Evolutionary conservation across 169 alveolate genomes (phyloP).

Genomic region (Babesia sp.): DNA sequence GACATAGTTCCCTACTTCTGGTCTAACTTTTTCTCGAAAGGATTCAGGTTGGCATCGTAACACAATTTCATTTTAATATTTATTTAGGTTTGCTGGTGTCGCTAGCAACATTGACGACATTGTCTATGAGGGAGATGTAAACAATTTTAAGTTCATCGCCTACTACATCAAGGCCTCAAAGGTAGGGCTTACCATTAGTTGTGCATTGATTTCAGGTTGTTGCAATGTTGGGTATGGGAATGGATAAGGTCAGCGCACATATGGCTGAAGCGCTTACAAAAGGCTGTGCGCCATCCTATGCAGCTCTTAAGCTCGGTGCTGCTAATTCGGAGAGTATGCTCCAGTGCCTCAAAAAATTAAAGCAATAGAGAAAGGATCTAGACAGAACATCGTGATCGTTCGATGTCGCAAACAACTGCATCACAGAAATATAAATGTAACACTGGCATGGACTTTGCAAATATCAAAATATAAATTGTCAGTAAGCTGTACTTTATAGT

Average conservation of each 20-base stretch:
- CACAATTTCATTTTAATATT: not conserved
- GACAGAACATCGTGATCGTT: no score
- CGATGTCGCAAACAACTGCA: no score
- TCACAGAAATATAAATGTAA: no score
- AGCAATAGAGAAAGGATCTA: no score
- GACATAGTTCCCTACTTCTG: constrained; percentile 77
- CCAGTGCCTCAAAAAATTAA: constrained; percentile 56
- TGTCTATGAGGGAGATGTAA: constrained; percentile 75
- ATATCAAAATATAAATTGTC: no score
- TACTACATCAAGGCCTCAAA: constrained; percentile 72
- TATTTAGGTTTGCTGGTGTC: constrained; percentile 66
- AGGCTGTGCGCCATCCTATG: constrained; percentile 48
- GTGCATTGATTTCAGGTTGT: constrained; percentile 15
- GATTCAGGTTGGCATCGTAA: constrained; percentile 55
- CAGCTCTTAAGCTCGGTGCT: constrained; percentile 67
- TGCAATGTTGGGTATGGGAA: constrained; percentile 64
- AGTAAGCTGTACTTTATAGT: no score
- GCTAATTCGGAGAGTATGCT: constrained; percentile 56
- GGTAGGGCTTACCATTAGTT: constrained; percentile 11
- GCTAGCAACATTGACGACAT: constrained; percentile 69
- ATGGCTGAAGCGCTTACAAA: constrained; percentile 64
- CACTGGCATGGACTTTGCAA: no score
- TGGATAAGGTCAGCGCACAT: constrained; percentile 57
- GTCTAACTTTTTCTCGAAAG: constrained; percentile 74
- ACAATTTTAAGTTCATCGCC: constrained; percentile 70